A percentile compares a stretch with the other conserved stretches of the same genome.
Evolutionary conservation across 2,329 filamentous ascomycete genomes (phyloP).

Genomic region (Cryoendolithus antarcticus): DNA sequence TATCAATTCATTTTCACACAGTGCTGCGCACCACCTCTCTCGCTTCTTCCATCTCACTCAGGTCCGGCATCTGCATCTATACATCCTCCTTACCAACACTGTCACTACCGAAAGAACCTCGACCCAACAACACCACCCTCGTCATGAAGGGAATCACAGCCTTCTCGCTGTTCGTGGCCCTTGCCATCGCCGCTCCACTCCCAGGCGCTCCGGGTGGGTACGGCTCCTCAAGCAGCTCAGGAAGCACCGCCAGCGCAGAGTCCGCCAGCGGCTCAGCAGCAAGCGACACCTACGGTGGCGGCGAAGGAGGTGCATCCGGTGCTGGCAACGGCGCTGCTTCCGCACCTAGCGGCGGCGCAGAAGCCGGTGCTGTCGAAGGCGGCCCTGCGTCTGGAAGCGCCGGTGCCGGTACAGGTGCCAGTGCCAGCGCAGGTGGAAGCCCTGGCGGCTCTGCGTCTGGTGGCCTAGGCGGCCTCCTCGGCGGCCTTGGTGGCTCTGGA

Average conservation of each 20-base stretch:
- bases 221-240: slow-evolving; percentile 1
- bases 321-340: slow-evolving; percentile 1
- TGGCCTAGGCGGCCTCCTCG: slow-evolving; percentile 1
- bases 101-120: not conserved
- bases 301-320: not conserved
- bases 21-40: too few relatives aligned
- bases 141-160: slow-evolving; percentile 6
- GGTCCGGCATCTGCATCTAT: too few relatives aligned
- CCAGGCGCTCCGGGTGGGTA: slow-evolving; percentile 1
- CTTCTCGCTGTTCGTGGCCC: slow-evolving; percentile 5
- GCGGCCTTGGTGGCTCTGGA: not conserved
- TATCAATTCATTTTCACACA: too few relatives aligned
- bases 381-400: not conserved
- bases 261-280: too few relatives aligned
- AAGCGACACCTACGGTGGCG: too few relatives aligned
- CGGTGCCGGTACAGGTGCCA: not conserved
- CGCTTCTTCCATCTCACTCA: too few relatives aligned
- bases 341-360: slow-evolving; percentile 1
- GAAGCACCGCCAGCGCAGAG: not conserved
- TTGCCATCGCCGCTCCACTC: slow-evolving; percentile 4
- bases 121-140: not conserved
- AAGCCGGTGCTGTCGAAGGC: not conserved
- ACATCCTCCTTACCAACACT: too few relatives aligned
- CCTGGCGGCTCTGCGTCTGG: too few relatives aligned
- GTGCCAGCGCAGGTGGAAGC: not conserved